Base-by-base conservation (phyloP, 2,329 filamentous ascomycete species). In the Nothopassalora personata region DNA sequence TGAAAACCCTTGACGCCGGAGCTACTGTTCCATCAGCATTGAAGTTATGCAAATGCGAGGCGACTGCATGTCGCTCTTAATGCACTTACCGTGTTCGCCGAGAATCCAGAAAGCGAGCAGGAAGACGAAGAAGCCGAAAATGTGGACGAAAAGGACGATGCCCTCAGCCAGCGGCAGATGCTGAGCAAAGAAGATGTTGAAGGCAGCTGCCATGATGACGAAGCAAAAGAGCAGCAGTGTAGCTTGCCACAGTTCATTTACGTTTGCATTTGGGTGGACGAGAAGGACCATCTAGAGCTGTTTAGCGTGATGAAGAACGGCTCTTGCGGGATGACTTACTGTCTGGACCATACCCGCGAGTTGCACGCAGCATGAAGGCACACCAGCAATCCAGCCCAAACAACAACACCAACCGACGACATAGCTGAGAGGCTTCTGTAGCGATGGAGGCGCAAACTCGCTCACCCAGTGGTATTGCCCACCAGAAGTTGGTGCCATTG, bases 51-150 rank as follows among this genome's bases (percentile, higher is more conserved):
- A 34, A 34, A 11, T 34, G 31, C 19, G 19, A n/a, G 19, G 19
- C 13, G 39, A n/a, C 39, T n/a, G 39, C 53, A 30, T 31, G 27
- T 18, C 10, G 27, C n/a, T 7, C 3, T 27, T 27, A 31, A 30
- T 10, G 27, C 11, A 45, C 55, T 27, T 46, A 53, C 55, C 56
- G 47, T 68, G 70, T 23, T 68, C 66, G 31, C 65, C 64, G 61
- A 72, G 67, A 48, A 69, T 68, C 71, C 71, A 74, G 55, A 74
- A 67, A 2, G 75, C 69, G 30, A 77, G 70, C 34, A 79, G 71
- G 59, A 79, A 73, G 31, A 72, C 71, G 59, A 79, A 68, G 69
- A 79, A 80, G n/a, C 72, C 76, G 46, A 77, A 71, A 13, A 79
- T 68, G 60, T 80, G 77, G 30, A 78, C 61, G 55, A 72, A 68